These are phyloP conservation scores for Leucosporidium yakuticum DNA, from an alignment of 768 basidiomycete genomes.

Conservation along the genomic window DNA sequence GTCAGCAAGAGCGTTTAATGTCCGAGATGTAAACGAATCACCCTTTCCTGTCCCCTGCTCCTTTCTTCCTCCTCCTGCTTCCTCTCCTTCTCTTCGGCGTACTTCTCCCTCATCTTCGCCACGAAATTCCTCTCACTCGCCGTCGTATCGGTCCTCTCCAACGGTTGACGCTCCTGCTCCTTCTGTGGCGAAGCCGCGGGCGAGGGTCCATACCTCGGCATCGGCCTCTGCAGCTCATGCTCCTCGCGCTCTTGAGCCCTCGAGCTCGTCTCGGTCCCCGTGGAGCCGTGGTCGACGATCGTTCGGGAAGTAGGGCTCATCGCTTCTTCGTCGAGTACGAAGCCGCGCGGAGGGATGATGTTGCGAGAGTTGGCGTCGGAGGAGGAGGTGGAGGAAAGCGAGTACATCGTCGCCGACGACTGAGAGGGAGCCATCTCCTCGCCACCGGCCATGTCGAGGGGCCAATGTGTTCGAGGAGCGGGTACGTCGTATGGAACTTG, in stretches of 20 bases:
- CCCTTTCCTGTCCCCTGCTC: not conserved
- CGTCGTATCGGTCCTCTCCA: not conserved
- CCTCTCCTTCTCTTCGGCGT: not conserved
- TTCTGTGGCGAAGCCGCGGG: no score
- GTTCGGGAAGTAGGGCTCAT: not conserved
- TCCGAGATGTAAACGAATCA: not conserved
- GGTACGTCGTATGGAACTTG: no score
- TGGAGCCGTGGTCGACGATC: no score
- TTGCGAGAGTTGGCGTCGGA: not conserved
- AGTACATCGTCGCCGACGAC: not conserved
- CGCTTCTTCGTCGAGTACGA: not conserved
- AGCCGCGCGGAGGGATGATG: not conserved
- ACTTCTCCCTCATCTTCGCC: constrained; percentile 28
- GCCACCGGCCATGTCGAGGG: no score
- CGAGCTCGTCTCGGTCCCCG: no score
- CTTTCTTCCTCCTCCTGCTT: not conserved
- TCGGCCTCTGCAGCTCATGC: no score
- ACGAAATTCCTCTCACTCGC: constrained; percentile 27
- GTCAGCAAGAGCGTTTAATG: not conserved
- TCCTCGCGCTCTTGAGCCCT: no score
- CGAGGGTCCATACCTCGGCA: no score
- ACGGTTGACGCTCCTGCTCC: not conserved
- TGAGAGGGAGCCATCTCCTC: no score
- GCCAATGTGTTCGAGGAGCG: no score
- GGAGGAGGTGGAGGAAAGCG: not conserved